Percentiles rank a stretch among this genome's conserved stretches.
These are phyloP conservation scores for Corylus americana DNA, from an alignment of 306 rosid species.

Conservation along the genomic window DNA sequence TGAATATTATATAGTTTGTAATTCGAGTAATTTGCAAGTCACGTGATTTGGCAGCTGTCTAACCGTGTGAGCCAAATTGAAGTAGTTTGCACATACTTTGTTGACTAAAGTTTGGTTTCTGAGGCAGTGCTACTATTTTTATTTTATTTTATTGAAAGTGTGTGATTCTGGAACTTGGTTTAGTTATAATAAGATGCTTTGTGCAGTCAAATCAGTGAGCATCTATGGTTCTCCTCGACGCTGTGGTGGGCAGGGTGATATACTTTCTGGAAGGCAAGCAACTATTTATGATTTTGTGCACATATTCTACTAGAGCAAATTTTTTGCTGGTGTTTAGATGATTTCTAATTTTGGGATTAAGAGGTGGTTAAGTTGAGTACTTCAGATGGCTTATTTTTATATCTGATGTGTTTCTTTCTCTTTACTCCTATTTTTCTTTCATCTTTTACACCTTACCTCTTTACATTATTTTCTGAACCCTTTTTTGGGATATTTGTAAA, in stretches of 20 bases:
- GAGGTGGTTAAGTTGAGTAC: not conserved
- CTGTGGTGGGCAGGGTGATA: slow-evolving; percentile 95
- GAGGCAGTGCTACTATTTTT: not conserved
- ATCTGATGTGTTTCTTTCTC: not conserved
- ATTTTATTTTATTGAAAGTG: not conserved
- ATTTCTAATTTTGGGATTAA: not conserved
- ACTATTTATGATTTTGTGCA: not conserved
- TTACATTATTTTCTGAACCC: not conserved
- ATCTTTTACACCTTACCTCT: not conserved
- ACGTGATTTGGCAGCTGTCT: not conserved
- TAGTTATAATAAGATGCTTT: slow-evolving; percentile 1
- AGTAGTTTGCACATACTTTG: not conserved
- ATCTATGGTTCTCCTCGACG: slow-evolving; percentile 88
- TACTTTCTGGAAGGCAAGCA: slow-evolving; percentile 95
- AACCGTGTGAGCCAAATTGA: not conserved
- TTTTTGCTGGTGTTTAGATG: slow-evolving; percentile 8
- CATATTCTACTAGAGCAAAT: not conserved
- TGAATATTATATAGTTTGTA: not conserved
- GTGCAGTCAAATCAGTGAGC: slow-evolving; percentile 76
- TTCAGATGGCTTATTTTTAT: not conserved
- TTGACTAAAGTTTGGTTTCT: not conserved
- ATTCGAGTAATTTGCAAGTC: not conserved
- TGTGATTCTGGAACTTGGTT: slow-evolving; percentile 6
- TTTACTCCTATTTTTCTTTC: not conserved
- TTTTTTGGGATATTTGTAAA: not conserved